Evolutionary conservation across 306 rosid species (phyloP), one percentile per base, ranked within the genome.

Genomic region (Ormosia semicastrata): DNA sequence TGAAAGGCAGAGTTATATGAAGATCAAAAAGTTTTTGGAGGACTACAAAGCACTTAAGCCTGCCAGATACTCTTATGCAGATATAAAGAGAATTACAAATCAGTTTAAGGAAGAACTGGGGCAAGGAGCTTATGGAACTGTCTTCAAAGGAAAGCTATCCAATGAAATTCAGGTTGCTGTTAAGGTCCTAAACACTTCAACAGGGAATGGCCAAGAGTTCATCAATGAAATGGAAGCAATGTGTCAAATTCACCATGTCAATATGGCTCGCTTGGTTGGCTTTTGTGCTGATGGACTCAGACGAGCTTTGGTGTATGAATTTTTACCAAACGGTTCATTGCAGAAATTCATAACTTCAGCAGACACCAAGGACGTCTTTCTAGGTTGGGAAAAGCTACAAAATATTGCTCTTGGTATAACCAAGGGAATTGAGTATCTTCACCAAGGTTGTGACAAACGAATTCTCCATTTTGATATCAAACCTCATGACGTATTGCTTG

Each of bases 221-320:
- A 84, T 87, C 56, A 87, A 85, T 57, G 87, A 87, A 66, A 80
- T 87, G 76, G 83, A 84, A 58, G 71, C 76, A 3, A 79, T 82
- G 72, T 72, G 87, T 36, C 75, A 37, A 50, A 87, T 87, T 46
- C 86, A 87, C 60, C 87, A 85, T 32, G 71, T 85, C 63, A 80
- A 85, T 33, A 81, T 85, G 24, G 85, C 66, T 12, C 83, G 81
- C 40, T 54, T 87, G 60, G 75, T 84, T 76, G 85, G 85, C 7
- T 85, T 52, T 10, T 85, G 88, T 41, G 81, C 87, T 8, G 85
- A 85, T 29, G 87, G 85, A 34, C 18, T 50, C 52, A 69, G 4
- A 40, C 49, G 64, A 41, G 85, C 85, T n/a, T 17, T 85, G 71
- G 85, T 80, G 34, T 84, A 79, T 40, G 87, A 82, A 7, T 66